These are phyloP conservation scores for Spergularia bocconei DNA, from an alignment of 148 eudicot genomes.

Conservation along the genomic window DNA sequence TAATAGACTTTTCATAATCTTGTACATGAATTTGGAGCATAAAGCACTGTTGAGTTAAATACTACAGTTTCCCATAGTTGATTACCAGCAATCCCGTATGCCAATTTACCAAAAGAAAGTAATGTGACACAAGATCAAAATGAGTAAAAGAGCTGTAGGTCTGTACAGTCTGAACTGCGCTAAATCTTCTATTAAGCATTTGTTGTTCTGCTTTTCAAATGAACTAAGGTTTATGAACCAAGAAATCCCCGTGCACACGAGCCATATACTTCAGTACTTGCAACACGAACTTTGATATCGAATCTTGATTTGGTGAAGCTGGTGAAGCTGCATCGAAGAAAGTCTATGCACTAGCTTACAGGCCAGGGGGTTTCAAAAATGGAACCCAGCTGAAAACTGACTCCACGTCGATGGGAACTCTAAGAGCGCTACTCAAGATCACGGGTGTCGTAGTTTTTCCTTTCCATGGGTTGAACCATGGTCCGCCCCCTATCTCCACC, in stretches of 20 bases:
- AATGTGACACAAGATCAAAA: background rate
- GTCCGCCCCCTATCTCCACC: slow-evolving; percentile 89
- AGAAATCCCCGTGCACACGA: background rate
- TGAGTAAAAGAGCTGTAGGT: background rate
- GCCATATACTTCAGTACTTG: background rate
- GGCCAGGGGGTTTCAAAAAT: slow-evolving; percentile 75
- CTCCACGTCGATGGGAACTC: slow-evolving; percentile 68
- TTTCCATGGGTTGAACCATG: slow-evolving; percentile 79
- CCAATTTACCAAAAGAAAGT: no score
- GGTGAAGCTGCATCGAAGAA: background rate
- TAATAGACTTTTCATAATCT: no score
- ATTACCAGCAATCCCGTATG: no score
- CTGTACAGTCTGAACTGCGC: slow-evolving; percentile 11
- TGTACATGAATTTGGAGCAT: no score
- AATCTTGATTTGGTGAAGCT: background rate
- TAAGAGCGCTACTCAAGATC: slow-evolving; percentile 51
- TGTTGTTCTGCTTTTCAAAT: background rate
- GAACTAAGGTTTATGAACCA: background rate
- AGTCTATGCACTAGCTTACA: slow-evolving; percentile 26
- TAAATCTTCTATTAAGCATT: background rate
- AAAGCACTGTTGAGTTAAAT: no score
- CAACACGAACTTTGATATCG: background rate
- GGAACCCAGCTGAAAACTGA: slow-evolving; percentile 55
- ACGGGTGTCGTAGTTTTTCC: slow-evolving; percentile 62
- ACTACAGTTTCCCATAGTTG: no score